Conservation (phyloP, 2,329 filamentous ascomycete genomes). For the Arthrobotrys sphaeroides region DNA sequence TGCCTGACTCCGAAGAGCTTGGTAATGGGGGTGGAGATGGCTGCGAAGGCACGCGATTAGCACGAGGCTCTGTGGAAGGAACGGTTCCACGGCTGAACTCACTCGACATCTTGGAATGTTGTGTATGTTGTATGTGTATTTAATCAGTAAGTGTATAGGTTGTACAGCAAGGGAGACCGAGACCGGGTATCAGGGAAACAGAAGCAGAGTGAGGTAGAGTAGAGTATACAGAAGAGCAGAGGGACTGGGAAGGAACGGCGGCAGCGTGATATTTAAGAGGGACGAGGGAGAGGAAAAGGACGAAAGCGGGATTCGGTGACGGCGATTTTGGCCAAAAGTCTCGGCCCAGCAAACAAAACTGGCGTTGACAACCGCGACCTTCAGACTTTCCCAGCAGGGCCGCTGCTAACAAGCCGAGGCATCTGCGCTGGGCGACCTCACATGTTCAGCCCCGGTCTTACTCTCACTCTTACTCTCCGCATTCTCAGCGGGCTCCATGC, state of each 20-base stretch:
- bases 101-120: slow-evolving; percentile 42
- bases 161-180: background rate
- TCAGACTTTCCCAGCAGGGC: slow-evolving; percentile 9
- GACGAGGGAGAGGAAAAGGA: slow-evolving; percentile 16
- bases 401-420: slow-evolving; percentile 43
- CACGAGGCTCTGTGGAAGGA: background rate
- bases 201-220: background rate
- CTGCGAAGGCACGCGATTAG: slow-evolving; percentile 32
- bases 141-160: background rate
- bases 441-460: slow-evolving; percentile 48
- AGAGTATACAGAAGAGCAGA: slow-evolving; percentile 11
- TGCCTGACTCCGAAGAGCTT: slow-evolving; percentile 99
- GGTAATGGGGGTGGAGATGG: slow-evolving; percentile 85
- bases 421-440: slow-evolving; percentile 25
- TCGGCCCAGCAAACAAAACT: slow-evolving; percentile 34
- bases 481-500: background rate
- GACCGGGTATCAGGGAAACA: background rate
- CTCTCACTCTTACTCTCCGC: slow-evolving; percentile 8
- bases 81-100: slow-evolving; percentile 2
- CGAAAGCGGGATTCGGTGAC: slow-evolving; percentile 49
- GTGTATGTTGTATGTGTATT: slow-evolving; percentile 1
- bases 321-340: slow-evolving; percentile 16
- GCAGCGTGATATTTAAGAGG: slow-evolving; percentile 42
- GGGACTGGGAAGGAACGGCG: background rate
- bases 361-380: slow-evolving; percentile 1